A percentile compares a stretch with the other conserved stretches of the same genome.
phyloP scores from a whole-genome alignment of 2,329 filamentous ascomycete species.

The Neonectria coccinea region DNA sequence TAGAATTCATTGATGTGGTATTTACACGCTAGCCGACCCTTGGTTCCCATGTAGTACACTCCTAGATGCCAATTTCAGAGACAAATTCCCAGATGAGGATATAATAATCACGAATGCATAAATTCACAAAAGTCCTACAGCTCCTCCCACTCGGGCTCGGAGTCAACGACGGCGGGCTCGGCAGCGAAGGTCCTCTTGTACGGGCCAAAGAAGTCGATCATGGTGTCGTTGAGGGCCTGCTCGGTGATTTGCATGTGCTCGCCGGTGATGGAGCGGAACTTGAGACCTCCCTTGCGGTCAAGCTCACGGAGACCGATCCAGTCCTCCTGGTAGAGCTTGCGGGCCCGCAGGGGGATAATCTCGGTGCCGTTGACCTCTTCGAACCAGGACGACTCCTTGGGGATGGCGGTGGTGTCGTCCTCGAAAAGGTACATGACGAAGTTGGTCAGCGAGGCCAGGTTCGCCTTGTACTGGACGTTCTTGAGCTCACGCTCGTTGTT shows the following conservation, averaged over 20 bases:
- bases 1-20: conserved; percentile 32
- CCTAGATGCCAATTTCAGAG: conserved; percentile 12
- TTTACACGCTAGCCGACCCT: conserved; percentile 35
- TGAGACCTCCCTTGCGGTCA: conserved; percentile 81
- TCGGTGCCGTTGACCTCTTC: conserved; percentile 82
- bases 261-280: conserved; percentile 79
- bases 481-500: conserved; percentile 89
- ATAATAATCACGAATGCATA: conserved; percentile 22
- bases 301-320: conserved; percentile 88
- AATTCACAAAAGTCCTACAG: conserved; percentile 47
- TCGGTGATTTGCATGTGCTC: conserved; percentile 85
- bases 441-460: conserved; percentile 76
- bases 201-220: conserved; percentile 75
- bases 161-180: conserved; percentile 31
- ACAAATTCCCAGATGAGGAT: conserved; percentile 19
- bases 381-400: conserved; percentile 93
- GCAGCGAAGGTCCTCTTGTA: conserved; percentile 53
- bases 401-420: conserved; percentile 86
- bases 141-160: conserved; percentile 50
- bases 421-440: conserved; percentile 93
- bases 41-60: conserved; percentile 25
- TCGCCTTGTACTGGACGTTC: conserved; percentile 78
- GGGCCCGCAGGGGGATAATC: conserved; percentile 74
- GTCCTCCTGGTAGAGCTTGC: conserved; percentile 85
- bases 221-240: conserved; percentile 72